Conservation (phyloP, 2,329 filamentous ascomycete species). For the Trichoderma sp. region DNA sequence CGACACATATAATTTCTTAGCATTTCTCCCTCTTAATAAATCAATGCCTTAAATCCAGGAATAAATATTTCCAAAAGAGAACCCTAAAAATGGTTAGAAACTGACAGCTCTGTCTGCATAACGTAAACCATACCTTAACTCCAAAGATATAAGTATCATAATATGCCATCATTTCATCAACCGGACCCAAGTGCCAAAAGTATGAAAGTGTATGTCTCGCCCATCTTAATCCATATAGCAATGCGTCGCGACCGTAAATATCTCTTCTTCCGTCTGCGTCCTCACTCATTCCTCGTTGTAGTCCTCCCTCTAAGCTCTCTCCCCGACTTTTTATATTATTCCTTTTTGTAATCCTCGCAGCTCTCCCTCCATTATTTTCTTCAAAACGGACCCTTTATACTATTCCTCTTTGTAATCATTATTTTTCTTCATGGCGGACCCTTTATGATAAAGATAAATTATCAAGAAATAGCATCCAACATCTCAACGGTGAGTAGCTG, state of each 20-base stretch:
- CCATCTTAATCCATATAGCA: neutral
- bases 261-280: neutral
- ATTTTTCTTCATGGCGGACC: neutral
- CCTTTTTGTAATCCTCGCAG: no score
- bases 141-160: neutral
- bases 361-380: no score
- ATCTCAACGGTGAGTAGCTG: neutral
- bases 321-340: no score
- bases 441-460: neutral
- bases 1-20: neutral
- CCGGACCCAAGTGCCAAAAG: neutral
- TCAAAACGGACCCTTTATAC: no score
- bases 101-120: neutral
- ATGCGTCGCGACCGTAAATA: neutral
- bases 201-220: neutral
- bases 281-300: neutral
- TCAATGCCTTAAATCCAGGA: neutral
- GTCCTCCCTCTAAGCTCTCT: neutral
- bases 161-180: neutral
- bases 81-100: neutral
- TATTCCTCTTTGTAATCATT: no score
- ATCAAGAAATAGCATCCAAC: neutral
- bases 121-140: neutral
- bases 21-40: neutral
- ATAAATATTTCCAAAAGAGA: neutral